Percentiles rank a stretch among this genome's conserved stretches.
These are phyloP conservation scores for Diaporthe eres DNA, from an alignment of 2,329 filamentous ascomycete genomes.

Conservation along the genomic window DNA sequence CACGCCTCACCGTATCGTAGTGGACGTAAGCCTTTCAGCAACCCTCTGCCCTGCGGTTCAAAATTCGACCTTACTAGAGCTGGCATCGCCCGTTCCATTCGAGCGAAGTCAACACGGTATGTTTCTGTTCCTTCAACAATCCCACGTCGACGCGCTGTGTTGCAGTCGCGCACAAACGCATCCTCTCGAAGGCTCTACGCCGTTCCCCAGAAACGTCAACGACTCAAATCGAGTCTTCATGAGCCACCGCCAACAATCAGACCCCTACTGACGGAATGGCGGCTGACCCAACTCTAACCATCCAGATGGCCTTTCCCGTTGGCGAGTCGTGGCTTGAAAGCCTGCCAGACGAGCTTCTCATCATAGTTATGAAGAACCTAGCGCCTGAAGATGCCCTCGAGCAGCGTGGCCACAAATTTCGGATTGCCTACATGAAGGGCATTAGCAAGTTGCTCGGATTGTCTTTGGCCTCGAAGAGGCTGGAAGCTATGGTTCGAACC, in stretches of 20 bases:
- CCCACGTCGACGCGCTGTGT: neutral
- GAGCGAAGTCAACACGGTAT: neutral
- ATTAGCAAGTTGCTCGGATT: neutral
- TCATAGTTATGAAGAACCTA: neutral
- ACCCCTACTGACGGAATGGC: neutral
- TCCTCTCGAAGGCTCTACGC: neutral
- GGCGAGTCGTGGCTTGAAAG: neutral
- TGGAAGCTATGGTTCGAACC: neutral
- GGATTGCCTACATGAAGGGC: neutral
- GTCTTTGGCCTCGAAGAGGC: neutral
- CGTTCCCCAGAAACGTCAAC: neutral
- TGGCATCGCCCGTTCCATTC: neutral
- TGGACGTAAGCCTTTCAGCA: neutral
- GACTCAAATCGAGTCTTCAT: neutral
- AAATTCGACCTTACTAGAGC: neutral
- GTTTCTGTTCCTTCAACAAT: neutral
- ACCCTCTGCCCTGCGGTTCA: neutral
- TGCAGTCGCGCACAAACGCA: neutral
- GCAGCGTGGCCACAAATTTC: neutral
- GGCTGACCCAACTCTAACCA: neutral
- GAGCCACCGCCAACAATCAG: no score
- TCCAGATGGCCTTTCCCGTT: neutral
- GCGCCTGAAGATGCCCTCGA: neutral
- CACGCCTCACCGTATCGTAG: neutral
- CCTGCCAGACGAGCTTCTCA: neutral